phyloP scores from a whole-genome alignment of 257 asterid genomes.

The Rhazya stricta region DNA sequence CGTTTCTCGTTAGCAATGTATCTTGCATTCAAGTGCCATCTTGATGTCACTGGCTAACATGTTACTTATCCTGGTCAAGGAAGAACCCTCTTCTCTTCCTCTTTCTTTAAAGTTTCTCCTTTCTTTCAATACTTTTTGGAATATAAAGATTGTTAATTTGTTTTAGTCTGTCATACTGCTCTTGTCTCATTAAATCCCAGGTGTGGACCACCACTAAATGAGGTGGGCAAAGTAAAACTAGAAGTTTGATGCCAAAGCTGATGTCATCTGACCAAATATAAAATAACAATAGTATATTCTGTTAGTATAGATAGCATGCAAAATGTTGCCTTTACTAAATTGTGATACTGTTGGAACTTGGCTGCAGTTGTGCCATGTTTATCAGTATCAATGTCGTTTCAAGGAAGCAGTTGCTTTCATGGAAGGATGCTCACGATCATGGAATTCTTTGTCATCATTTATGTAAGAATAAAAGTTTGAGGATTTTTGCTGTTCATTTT shows the following conservation, averaged over 20 bases:
- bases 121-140: not conserved
- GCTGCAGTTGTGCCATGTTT: conserved; percentile 90
- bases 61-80: not conserved
- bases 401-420: conserved; percentile 88
- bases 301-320: not conserved
- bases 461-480: conserved; percentile 49
- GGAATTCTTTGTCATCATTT: conserved; percentile 78
- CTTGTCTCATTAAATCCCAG: not conserved
- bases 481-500: conserved; percentile 7
- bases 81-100: not conserved
- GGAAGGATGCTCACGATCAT: conserved; percentile 71
- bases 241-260: not conserved
- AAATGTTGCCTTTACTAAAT: not conserved
- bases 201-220: not conserved
- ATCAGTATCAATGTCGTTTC: conserved; percentile 79
- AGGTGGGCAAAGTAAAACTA: not conserved
- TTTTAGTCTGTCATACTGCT: not conserved
- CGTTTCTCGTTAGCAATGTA: not conserved
- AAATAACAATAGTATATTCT: not conserved
- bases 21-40: not conserved
- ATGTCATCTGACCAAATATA: not conserved
- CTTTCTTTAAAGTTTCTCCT: not conserved
- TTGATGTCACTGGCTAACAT: not conserved
- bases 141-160: not conserved
- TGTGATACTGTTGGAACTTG: conserved; percentile 13